Percentiles rank a stretch among this genome's conserved stretches.
Evolutionary conservation across 768 basidiomycete species (phyloP).

Genomic region (Rickenella mellea): DNA sequence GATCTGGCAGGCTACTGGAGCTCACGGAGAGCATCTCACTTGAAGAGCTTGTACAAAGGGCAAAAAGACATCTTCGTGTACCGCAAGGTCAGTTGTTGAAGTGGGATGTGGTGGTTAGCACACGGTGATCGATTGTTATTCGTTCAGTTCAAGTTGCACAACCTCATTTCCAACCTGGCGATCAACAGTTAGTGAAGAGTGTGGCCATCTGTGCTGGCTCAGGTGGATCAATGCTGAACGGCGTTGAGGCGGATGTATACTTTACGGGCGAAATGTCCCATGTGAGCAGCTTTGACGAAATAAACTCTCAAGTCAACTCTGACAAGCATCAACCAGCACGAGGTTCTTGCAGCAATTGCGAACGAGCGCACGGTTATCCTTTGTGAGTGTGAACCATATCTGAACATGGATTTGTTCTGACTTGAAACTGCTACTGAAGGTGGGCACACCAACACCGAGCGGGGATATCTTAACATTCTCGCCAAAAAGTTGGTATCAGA

Average conservation of each 20-base stretch:
- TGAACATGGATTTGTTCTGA: constrained; percentile 16
- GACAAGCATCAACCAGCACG: constrained; percentile 48
- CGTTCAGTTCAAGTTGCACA: constrained; percentile 60
- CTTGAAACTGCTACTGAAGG: constrained; percentile 29
- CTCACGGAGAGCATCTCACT: constrained; percentile 44
- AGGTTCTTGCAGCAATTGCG: constrained; percentile 75
- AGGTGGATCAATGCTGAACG: constrained; percentile 68
- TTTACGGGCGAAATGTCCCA: constrained; percentile 92
- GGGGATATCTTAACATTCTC: constrained; percentile 78
- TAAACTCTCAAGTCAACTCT: constrained; percentile 2
- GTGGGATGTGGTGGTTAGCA: constrained; percentile 10
- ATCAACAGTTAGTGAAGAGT: constrained; percentile 28
- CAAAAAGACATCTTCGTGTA: constrained; percentile 61
- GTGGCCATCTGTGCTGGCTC: constrained; percentile 91
- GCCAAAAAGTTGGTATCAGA: constrained; percentile 51
- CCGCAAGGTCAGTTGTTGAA: constrained; percentile 40
- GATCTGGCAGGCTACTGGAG: constrained; percentile 60
- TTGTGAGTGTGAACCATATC: constrained; percentile 39
- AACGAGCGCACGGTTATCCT: constrained; percentile 73
- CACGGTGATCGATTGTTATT: constrained; percentile 5
- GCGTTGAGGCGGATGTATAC: constrained; percentile 73
- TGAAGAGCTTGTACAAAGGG: constrained; percentile 48
- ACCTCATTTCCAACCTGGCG: constrained; percentile 13
- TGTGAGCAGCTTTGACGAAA: constrained; percentile 32
- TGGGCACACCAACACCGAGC: constrained; percentile 92